A percentile compares a stretch with the other conserved stretches of the same genome.
phyloP scores from a whole-genome alignment of 345 rosid genomes.

The Draba incana region DNA sequence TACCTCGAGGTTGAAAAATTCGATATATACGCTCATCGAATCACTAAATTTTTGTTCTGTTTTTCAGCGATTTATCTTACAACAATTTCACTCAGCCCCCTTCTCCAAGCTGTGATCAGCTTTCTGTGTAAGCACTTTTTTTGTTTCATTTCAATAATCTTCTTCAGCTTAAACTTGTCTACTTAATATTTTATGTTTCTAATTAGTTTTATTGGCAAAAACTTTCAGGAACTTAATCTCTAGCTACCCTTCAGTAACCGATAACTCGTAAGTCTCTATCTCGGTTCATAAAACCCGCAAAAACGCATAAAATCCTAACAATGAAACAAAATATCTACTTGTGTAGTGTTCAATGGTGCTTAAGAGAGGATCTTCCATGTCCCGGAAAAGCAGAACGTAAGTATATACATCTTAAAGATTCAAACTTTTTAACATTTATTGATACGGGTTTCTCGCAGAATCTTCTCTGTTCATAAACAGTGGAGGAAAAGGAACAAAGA shows the following conservation, averaged over 20 bases:
- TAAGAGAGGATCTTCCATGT: slow-evolving; percentile 72
- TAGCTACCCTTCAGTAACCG: slow-evolving; percentile 47
- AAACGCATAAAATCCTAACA: neutral
- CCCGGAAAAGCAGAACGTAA: slow-evolving; percentile 49
- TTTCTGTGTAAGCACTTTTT: slow-evolving; percentile 50
- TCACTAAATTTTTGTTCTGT: neutral
- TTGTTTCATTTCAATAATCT: no score
- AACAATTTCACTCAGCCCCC: slow-evolving; percentile 71
- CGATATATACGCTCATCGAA: neutral
- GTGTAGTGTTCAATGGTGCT: slow-evolving; percentile 65
- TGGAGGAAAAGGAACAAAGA: slow-evolving; percentile 50
- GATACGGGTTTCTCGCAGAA: slow-evolving; percentile 43
- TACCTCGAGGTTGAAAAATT: neutral
- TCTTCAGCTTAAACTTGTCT: no score
- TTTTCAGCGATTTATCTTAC: slow-evolving; percentile 79
- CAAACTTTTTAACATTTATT: neutral
- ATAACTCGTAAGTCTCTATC: slow-evolving; percentile 58
- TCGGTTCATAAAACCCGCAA: neutral
- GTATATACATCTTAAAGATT: slow-evolving; percentile 23
- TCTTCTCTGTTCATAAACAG: slow-evolving; percentile 78
- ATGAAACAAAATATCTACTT: slow-evolving; percentile 11
- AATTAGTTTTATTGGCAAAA: slow-evolving; percentile 6
- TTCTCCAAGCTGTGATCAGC: slow-evolving; percentile 46
- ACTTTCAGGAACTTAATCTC: slow-evolving; percentile 70
- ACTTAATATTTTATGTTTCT: no score